Evolutionary conservation across 2,329 filamentous ascomycete species (phyloP).

Genomic region (Knufia petricola): DNA sequence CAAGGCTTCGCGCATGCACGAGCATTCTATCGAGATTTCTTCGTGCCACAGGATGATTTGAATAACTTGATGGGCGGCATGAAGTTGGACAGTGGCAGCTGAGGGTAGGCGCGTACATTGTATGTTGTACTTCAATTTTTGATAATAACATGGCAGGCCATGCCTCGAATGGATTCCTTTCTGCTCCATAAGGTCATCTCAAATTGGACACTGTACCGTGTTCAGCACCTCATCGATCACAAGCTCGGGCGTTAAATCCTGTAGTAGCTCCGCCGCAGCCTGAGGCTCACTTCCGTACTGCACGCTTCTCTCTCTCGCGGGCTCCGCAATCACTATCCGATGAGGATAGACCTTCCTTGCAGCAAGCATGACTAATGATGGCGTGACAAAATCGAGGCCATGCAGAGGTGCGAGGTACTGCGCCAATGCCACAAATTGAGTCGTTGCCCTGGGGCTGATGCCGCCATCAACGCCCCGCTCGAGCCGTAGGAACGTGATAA

Average conservation of each 20-base stretch:
- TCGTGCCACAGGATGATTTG: neutral
- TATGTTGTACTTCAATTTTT: neutral
- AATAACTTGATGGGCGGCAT: neutral
- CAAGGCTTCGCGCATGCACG: neutral
- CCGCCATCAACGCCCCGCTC: constrained; percentile 76
- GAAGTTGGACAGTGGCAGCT: neutral
- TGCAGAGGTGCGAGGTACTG: constrained; percentile 73
- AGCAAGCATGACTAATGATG: constrained; percentile 72
- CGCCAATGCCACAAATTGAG: constrained; percentile 61
- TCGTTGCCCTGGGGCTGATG: constrained; percentile 67
- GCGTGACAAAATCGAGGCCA: constrained; percentile 68
- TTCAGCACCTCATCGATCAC: constrained; percentile 56
- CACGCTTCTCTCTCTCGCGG: constrained; percentile 72
- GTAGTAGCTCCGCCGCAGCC: constrained; percentile 43
- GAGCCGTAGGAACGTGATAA: constrained; percentile 75
- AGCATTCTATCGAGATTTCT: neutral
- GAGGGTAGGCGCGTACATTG: no score
- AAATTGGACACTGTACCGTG: constrained; percentile 48
- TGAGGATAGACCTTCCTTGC: constrained; percentile 82
- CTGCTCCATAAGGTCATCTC: constrained; percentile 10
- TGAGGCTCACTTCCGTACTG: constrained; percentile 79
- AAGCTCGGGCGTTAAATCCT: constrained; percentile 48
- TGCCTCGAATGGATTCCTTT: neutral
- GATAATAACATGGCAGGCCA: neutral
- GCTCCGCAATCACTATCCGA: constrained; percentile 59